Evolutionary conservation across 1,284 basidiomycete genomes (phyloP).

Genomic region (Amylostereum areolatum): DNA sequence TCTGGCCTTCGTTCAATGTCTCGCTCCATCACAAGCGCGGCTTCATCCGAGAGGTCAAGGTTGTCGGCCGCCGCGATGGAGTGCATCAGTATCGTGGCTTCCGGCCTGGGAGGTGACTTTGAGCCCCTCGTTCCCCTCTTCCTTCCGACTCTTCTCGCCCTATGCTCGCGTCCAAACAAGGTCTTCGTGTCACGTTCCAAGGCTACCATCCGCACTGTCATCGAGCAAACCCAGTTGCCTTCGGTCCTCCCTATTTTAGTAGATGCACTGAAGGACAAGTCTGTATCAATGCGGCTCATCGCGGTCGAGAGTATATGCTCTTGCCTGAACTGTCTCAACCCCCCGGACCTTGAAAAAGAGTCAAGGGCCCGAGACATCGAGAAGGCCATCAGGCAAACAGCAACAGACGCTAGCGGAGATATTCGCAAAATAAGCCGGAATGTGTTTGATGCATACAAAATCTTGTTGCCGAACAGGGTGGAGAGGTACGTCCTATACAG

Average conservation of each 20-base stretch:
- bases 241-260: slow-evolving; percentile 58
- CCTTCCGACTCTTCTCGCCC: slow-evolving; percentile 59
- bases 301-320: slow-evolving; percentile 59
- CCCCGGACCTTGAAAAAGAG: slow-evolving; percentile 68
- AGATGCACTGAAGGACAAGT: slow-evolving; percentile 65
- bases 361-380: slow-evolving; percentile 62
- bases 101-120: slow-evolving; percentile 55
- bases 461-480: slow-evolving; percentile 61
- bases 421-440: slow-evolving; percentile 64
- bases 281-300: slow-evolving; percentile 53
- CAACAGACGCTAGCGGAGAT: slow-evolving; percentile 72
- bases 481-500: slow-evolving; percentile 44
- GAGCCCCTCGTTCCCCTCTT: slow-evolving; percentile 65
- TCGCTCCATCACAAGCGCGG: slow-evolving; percentile 51
- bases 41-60: slow-evolving; percentile 73
- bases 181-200: slow-evolving; percentile 66
- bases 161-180: slow-evolving; percentile 79
- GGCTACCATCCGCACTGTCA: slow-evolving; percentile 51
- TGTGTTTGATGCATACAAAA: slow-evolving; percentile 72
- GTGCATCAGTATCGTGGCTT: slow-evolving; percentile 49
- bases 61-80: slow-evolving; percentile 72
- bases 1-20: slow-evolving; percentile 47
- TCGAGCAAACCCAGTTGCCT: slow-evolving; percentile 68
- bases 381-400: slow-evolving; percentile 58
- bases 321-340: slow-evolving; percentile 70